These are phyloP conservation scores for Plasmodium gaboni DNA, from an alignment of 169 alveolate species.

Conservation along the genomic window DNA sequence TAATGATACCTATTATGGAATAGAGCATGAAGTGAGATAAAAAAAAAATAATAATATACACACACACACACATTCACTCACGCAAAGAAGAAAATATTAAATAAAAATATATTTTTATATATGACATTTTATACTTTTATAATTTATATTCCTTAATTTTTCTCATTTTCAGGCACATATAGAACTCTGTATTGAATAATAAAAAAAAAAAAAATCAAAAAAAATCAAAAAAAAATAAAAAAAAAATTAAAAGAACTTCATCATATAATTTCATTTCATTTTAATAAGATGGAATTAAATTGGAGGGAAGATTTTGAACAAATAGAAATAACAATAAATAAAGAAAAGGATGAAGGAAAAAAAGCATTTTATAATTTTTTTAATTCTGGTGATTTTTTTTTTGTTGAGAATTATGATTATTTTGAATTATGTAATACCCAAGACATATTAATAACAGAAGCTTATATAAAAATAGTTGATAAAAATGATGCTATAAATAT, in stretches of 20 bases:
- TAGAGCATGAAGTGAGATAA: slow-evolving; percentile 47
- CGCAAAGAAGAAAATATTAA: too few species aligned
- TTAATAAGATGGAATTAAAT: slow-evolving; percentile 22
- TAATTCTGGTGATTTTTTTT: neutral
- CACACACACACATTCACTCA: too few species aligned
- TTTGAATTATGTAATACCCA: slow-evolving; percentile 15
- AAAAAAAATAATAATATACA: neutral
- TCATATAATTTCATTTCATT: too few species aligned
- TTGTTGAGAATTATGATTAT: neutral
- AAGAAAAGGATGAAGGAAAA: slow-evolving; percentile 1
- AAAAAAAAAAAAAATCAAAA: neutral
- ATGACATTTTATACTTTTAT: too few species aligned
- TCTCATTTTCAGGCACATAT: slow-evolving; percentile 33
- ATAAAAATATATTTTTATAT: too few species aligned
- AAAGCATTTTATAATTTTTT: neutral
- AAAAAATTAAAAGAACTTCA: too few species aligned
- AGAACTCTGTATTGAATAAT: slow-evolving; percentile 47
- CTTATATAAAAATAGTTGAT: slow-evolving; percentile 32
- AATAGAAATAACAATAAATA: slow-evolving; percentile 27
- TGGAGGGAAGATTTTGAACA: slow-evolving; percentile 57
- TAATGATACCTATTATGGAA: slow-evolving; percentile 55
- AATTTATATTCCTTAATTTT: neutral
- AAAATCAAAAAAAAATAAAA: too few species aligned
- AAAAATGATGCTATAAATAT: slow-evolving; percentile 25
- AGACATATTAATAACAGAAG: slow-evolving; percentile 42